Percentiles rank a stretch among this genome's conserved stretches.
Conservation (phyloP, 1,139 yeast species). For the Taphrina flavorubra region DNA sequence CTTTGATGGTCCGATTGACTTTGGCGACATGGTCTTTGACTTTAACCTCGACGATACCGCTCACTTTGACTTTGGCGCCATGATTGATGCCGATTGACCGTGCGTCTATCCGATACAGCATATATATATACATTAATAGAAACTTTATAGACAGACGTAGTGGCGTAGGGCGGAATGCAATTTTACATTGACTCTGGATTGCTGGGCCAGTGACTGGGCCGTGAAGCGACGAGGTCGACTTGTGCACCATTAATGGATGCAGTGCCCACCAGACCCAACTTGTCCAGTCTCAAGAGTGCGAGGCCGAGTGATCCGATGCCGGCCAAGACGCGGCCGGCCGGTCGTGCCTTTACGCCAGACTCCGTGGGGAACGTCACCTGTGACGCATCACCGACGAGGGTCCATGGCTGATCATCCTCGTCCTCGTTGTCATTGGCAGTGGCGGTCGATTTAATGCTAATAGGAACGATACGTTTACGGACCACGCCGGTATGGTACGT, state of each 20-base stretch:
- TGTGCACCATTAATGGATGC: not conserved
- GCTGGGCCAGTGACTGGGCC: slow-evolving; percentile 20
- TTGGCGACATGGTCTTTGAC: slow-evolving; percentile 30
- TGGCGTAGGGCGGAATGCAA: slow-evolving; percentile 6
- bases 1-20: slow-evolving; percentile 26
- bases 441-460: slow-evolving; percentile 51
- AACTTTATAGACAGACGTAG: not conserved
- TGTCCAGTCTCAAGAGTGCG: slow-evolving; percentile 62
- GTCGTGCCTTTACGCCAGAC: slow-evolving; percentile 52
- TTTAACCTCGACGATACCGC: slow-evolving; percentile 16
- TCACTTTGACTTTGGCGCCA: slow-evolving; percentile 27
- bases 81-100: slow-evolving; percentile 21
- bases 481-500: slow-evolving; percentile 83
- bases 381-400: not conserved
- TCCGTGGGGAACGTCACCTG: slow-evolving; percentile 10
- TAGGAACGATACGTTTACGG: slow-evolving; percentile 80
- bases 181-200: slow-evolving; percentile 1
- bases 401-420: not conserved
- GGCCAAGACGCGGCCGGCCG: slow-evolving; percentile 65
- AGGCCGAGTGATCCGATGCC: slow-evolving; percentile 69
- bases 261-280: slow-evolving; percentile 43
- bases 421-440: not conserved
- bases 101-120: not conserved
- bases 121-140: slow-evolving; percentile 2
- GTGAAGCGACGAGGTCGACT: not conserved